Evolutionary conservation across 371 early-diverging fungal species (phyloP).

Genomic region (Racocetra persica): DNA sequence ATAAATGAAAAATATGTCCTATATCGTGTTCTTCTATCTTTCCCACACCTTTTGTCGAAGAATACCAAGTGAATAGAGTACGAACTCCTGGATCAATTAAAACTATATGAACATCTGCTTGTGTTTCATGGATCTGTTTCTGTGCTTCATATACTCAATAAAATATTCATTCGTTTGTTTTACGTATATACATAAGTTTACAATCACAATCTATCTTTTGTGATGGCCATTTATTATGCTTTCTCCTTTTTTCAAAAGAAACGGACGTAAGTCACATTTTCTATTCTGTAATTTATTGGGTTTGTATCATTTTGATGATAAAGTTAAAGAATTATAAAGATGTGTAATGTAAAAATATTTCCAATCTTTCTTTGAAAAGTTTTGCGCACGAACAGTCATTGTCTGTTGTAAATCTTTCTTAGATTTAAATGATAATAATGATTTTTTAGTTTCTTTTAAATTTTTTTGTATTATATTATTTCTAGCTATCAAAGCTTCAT

Average conservation of each 20-base stretch:
- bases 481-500: conserved; percentile 26
- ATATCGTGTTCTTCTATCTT: conserved; percentile 33
- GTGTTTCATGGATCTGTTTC: conserved; percentile 11
- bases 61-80: conserved; percentile 22
- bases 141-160: not conserved
- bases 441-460: conserved; percentile 33
- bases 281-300: conserved; percentile 12
- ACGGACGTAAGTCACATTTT: not conserved
- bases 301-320: conserved; percentile 27
- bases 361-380: not conserved
- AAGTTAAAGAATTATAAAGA: conserved; percentile 8
- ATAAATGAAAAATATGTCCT: conserved; percentile 27
- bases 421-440: conserved; percentile 32
- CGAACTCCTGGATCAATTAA: conserved; percentile 22
- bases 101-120: conserved; percentile 1
- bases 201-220: conserved; percentile 4
- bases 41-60: not conserved
- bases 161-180: conserved; percentile 26
- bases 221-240: conserved; percentile 3
- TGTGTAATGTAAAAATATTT: not conserved
- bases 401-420: conserved; percentile 1
- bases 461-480: conserved; percentile 9
- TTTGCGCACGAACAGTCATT: not conserved
- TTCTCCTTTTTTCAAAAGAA: conserved; percentile 4
- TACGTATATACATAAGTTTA: conserved; percentile 22